phyloP scores from a whole-genome alignment of 192 early-diverging fungal species.

The Radiomyces spectabilis region DNA sequence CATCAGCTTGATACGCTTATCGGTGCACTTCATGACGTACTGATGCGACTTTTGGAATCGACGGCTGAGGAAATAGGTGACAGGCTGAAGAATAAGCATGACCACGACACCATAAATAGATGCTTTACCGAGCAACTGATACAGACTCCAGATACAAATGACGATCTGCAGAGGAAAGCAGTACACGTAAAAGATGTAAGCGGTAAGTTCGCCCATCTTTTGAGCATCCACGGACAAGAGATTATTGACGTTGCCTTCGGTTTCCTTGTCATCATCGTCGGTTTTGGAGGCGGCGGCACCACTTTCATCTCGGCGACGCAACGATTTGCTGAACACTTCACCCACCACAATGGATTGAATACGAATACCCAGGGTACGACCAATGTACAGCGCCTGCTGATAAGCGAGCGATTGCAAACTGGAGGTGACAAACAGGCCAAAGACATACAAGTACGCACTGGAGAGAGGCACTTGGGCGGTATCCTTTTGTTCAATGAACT shows the following conservation, averaged over 20 bases:
- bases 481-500: slow-evolving; percentile 32
- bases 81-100: slow-evolving; percentile 56
- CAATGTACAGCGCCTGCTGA: slow-evolving; percentile 55
- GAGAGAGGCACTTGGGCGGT: slow-evolving; percentile 1
- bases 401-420: slow-evolving; percentile 33
- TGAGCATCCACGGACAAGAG: slow-evolving; percentile 55
- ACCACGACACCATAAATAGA: slow-evolving; percentile 68
- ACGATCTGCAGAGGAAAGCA: slow-evolving; percentile 58
- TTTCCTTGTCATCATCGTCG: slow-evolving; percentile 10
- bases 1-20: slow-evolving; percentile 73
- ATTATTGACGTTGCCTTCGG: slow-evolving; percentile 48
- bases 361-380: slow-evolving; percentile 55
- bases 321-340: slow-evolving; percentile 28
- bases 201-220: slow-evolving; percentile 37
- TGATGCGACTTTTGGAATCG: slow-evolving; percentile 40
- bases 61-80: slow-evolving; percentile 39
- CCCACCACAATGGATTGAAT: slow-evolving; percentile 37
- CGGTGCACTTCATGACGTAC: slow-evolving; percentile 47
- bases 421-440: slow-evolving; percentile 47
- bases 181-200: slow-evolving; percentile 54
- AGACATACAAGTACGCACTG: slow-evolving; percentile 51
- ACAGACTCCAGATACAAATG: slow-evolving; percentile 60
- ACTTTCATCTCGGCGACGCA: slow-evolving; percentile 26
- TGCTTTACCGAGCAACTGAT: slow-evolving; percentile 69
- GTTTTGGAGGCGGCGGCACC: background rate